Base-by-base conservation (phyloP, 495 filamentous ascomycete genomes). In the Neurospora hispaniola region DNA sequence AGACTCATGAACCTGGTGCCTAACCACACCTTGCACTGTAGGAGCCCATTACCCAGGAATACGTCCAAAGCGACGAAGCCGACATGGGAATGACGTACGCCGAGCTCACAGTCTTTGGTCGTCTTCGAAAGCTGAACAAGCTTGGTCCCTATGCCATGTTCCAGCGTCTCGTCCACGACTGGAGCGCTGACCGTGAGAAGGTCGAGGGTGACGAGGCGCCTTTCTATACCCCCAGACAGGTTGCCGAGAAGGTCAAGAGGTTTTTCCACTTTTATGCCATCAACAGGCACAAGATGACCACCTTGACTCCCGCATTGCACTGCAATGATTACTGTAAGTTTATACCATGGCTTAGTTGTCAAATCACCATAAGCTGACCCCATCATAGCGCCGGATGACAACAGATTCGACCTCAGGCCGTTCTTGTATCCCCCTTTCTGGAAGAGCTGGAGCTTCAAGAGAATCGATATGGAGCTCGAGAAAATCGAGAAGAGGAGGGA, bases 141-240 rank as follows among this genome's bases (percentile, higher is more conserved):
- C 81, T 94, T 1, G 92, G 94, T 3, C 91, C 92, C 0, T 95
- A 85, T 76, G 86, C 84, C 42, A 90, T 90, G 86, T 95, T 89
- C 75, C 85, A 89, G 74, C 87, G 86, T 38, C 85, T 97, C 1
- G 82, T 93, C 8, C 88, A 92, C 74, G 82, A 88, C 31, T 95
- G 93, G 93, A 84, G 86, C 48, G 85, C 86, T 42, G 83, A 86
- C 69, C 78, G 80, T 4, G 75, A 73, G 42, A 73, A 73, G 14
- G 73, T 46, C 1, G 72, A 77, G 1, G 78, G 76, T 8, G 82
- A 84, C 62, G 72, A 81, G 18, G 77, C 77, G 2, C 80, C 81
- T 0, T 73, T 71, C 59, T 80, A 79, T 59, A 77, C 76, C 2
- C 82, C 82, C 5, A 73, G 69, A 1, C 75, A 83, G 70, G 76